Evolutionary conservation across 73 alveolate genomes (phyloP), one percentile per base, ranked within the genome.

Genomic region (Paramecium caudatum): DNA sequence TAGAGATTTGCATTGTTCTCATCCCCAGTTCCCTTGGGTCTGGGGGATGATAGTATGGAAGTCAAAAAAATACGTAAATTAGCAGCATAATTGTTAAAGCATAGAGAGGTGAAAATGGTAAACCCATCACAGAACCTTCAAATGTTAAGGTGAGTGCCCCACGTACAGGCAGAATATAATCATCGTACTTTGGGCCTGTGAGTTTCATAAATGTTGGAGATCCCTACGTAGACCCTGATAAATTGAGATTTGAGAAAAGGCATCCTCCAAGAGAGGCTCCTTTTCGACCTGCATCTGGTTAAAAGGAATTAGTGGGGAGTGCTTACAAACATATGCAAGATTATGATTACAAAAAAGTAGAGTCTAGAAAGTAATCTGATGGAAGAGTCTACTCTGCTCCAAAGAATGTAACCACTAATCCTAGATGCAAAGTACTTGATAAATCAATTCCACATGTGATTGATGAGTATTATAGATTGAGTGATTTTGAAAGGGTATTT

Each of bases 201-300:
- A 55, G 80, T 55, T 55, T 55, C n/a, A 68, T 43, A n/a, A 41
- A 45, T 5, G 62, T 74, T 5, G 84, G 84, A 8, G 84, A 68
- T 68, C 47, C 47, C 1, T 68, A 68, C 84, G 34, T 68, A 34
- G 84, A 68, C 37, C 84, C 84, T 10, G 84, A 68, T 7, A 68
- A 68, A 33, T 47, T 34, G 36, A 37, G 84, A 68, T 17, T 5
- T 15, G 34, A 49, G 17, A 68, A 68, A 68, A 37, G 30, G 34
- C 30, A 33, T 9, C 19, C 17, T 37, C 7, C 0, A 68, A 68
- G 2, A 68, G 84, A 68, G 17, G 45, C 80, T 0, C 46, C 47
- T 10, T 68, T 68, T 12, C 25, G 19, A 12, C 84, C 84, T 15
- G 15, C 84, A 0, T 37, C 84, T 0, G 84, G 84, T 10, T 68